Evolutionary conservation across 257 asterid species (phyloP), one percentile per base, ranked within the genome.

Genomic region (Prunella vulgaris): DNA sequence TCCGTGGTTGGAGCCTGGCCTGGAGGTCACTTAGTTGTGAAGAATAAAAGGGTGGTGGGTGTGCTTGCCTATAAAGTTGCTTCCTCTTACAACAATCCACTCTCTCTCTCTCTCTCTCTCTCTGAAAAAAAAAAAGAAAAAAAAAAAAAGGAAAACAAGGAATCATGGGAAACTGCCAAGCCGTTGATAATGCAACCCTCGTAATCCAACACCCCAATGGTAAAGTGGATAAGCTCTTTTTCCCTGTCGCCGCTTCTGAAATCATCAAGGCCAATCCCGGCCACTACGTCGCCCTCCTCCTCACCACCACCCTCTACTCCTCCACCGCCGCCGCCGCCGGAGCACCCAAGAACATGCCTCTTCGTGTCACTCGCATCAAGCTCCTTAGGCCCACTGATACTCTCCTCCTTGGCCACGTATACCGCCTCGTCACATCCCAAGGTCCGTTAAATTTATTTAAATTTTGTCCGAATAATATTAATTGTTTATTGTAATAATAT

Each of bases 101-200:
- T 69, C 25, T 20, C 17, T 73, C 53, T 57, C 49, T 64, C 21
- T 35, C 49, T 48, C 17, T 48, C 61, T 59, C 33, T 60, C 58
- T n/a, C 8, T 54, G n/a, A n/a, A n/a, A n/a, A n/a, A n/a, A n/a
- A n/a, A n/a, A n/a, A n/a, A n/a, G n/a, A n/a, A n/a, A n/a, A n/a
- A n/a, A n/a, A n/a, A n/a, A n/a, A 32, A 44, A 37, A 54, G 3
- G 38, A 28, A 10, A 20, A 18, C 4, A 17, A 56, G 49, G 61
- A 32, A 87, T n/a, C 3, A 71, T 91, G 97, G 97, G 97, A 4
- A 92, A 92, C 73, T 92, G 96, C 84, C 97, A 92, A 77, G 97
- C 97, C 30, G 78, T 92, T 27, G 97, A 92, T 56, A 89, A 83
- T 70, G 97, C 95, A 54, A 79, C 82, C 30, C 59, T 89, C 1